Evolutionary conservation across 495 filamentous ascomycete genomes (phyloP).

Genomic region (Thermothielavioides terrestris): DNA sequence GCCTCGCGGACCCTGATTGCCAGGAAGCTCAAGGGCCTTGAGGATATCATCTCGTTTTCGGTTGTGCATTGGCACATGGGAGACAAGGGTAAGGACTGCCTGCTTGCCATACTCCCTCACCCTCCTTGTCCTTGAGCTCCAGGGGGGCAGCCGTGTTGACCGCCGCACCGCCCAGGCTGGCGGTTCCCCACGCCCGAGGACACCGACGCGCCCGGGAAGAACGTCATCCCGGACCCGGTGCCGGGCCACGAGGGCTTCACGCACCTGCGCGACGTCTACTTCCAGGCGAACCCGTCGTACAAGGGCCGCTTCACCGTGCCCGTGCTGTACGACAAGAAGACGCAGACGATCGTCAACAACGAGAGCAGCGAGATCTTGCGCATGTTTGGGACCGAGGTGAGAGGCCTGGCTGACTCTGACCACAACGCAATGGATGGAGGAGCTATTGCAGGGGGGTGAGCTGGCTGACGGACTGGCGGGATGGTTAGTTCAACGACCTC

Average conservation of each 20-base stretch:
- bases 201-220: conserved; percentile 41
- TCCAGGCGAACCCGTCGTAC: conserved; percentile 58
- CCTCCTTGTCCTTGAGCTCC: neutral
- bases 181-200: conserved; percentile 62
- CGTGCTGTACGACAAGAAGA: conserved; percentile 66
- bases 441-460: no score
- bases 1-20: conserved; percentile 70
- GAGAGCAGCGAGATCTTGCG: conserved; percentile 78
- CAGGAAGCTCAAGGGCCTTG: conserved; percentile 69
- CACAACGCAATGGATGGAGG: no score
- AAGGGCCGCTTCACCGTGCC: conserved; percentile 73
- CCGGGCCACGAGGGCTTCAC: conserved; percentile 51
- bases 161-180: conserved; percentile 52
- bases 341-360: conserved; percentile 68
- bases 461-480: no score
- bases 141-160: neutral
- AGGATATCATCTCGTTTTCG: conserved; percentile 60
- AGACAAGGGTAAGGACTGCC: conserved; percentile 30
- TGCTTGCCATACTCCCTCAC: neutral
- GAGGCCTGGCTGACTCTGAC: no score
- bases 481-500: conserved; percentile 46
- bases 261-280: conserved; percentile 63
- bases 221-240: conserved; percentile 50
- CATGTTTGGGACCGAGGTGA: conserved; percentile 50
- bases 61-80: conserved; percentile 60